A percentile compares a stretch with the other conserved stretches of the same genome.
Evolutionary conservation across 116 monocot species (phyloP).

Genomic region (Phalaenopsis hybrid): DNA sequence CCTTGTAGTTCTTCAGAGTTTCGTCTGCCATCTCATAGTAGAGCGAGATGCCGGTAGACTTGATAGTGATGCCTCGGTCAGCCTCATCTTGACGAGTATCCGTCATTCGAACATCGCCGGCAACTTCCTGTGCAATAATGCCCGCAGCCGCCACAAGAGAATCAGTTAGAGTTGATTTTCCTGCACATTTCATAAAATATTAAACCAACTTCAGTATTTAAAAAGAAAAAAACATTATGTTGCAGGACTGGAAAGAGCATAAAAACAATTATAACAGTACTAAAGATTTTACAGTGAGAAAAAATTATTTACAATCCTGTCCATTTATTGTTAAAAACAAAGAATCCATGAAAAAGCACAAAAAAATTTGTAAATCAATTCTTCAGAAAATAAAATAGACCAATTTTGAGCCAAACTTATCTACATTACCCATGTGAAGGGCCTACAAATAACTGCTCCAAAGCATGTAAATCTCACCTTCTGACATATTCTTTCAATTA

Average conservation of each 20-base stretch:
- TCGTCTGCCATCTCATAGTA: constrained; percentile 34
- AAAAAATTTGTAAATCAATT: no score
- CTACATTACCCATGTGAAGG: no score
- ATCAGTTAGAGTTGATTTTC: constrained; percentile 41
- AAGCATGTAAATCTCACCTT: no score
- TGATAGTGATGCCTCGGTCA: constrained; percentile 44
- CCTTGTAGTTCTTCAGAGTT: constrained; percentile 28
- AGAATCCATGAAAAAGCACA: no score
- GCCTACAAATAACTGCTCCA: no score
- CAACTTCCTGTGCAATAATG: constrained; percentile 44
- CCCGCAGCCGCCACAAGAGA: constrained; percentile 50
- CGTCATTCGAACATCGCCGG: constrained; percentile 48
- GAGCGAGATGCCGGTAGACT: constrained; percentile 44
- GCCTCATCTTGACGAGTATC: constrained; percentile 43
- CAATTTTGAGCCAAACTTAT: no score
- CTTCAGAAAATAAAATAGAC: no score
- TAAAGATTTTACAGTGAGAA: neutral
- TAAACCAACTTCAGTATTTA: neutral
- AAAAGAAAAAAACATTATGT: neutral
- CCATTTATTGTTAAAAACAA: no score
- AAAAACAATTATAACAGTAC: neutral
- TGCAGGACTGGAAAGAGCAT: neutral
- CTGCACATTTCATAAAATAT: constrained; percentile 16
- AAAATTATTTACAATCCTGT: no score
- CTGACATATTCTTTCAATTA: no score